Evolutionary conservation across 306 rosid species (phyloP).

Genomic region (Dalbergia cochinchinensis): DNA sequence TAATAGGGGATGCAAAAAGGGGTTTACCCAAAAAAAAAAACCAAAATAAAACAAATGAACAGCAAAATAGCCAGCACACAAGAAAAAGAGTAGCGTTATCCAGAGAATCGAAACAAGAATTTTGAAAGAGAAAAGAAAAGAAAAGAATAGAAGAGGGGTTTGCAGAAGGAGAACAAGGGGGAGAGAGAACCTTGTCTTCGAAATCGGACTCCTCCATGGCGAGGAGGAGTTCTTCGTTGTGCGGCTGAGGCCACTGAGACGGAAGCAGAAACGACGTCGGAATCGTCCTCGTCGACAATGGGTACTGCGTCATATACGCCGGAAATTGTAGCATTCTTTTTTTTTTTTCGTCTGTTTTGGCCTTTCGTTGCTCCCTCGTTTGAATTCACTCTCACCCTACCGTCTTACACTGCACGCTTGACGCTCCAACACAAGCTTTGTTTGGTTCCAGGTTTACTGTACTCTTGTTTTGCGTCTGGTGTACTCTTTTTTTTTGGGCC

Average conservation of each 20-base stretch:
- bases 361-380: not conserved
- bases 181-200: slow-evolving; percentile 75
- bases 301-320: slow-evolving; percentile 88
- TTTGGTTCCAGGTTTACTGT: not conserved
- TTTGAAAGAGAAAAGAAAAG: too few relatives aligned
- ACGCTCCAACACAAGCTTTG: not conserved
- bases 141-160: not conserved
- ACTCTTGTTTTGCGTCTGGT: not conserved
- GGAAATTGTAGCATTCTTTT: slow-evolving; percentile 84
- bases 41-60: not conserved
- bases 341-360: not conserved
- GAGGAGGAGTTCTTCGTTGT: slow-evolving; percentile 87
- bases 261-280: slow-evolving; percentile 90
- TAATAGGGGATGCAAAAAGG: not conserved
- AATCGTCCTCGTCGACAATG: slow-evolving; percentile 75
- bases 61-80: not conserved
- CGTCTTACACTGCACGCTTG: too few relatives aligned
- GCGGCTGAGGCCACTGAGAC: slow-evolving; percentile 94
- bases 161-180: not conserved
- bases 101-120: not conserved
- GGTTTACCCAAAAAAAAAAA: not conserved
- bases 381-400: too few relatives aligned
- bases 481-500: too few relatives aligned
- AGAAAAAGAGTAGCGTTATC: not conserved
- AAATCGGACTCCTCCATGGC: slow-evolving; percentile 92